Evolutionary conservation across 1,284 basidiomycete genomes (phyloP), one percentile per base, ranked within the genome.

Genomic region (Austroboletus novae-zelandiae): DNA sequence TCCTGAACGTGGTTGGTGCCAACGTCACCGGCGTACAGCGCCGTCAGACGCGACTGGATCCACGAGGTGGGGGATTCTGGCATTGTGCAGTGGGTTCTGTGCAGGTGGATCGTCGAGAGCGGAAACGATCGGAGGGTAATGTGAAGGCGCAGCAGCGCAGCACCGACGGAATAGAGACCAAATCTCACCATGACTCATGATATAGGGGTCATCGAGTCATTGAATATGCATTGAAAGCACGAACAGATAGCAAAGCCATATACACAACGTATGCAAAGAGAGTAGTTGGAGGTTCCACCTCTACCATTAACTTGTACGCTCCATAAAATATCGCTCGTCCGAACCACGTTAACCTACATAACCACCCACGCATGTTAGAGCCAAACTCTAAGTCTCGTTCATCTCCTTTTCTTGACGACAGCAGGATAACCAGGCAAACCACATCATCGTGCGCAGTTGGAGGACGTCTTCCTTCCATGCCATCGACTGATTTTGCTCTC

Each of bases 381-480:
- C 9, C 5, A 10, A 20, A 23, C 18, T 39, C 40, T 62, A 63
- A 11, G 54, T 67, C 54, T 61, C 69, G 30, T 68, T 69, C 65
- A 69, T 65, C 56, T 75, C 73, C 58, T 73, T 74, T 57, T 79
- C 77, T 57, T 79, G 76, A 40, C 73, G 71, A 51, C 67, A 64
- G 55, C 86, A 89, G 34, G 84, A 86, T 56, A 87, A 67, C 91
- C 91, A 92, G 34, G 88, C 88, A 65, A 86, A 94, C 92, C 93
- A 96, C 82, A 96, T 87, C 80, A 94, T 94, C 50, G 86, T 89
- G 60, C 89, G 80, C 58, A 98, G 75, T 72, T 96, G 93, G 57
- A 98, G 74, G 4, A 96, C 90, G 64, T 98, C 94, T 65, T 95
- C 90, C 71, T 95, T 95, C 94, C 94, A 98, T 35, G 81, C 85